A percentile compares a stretch with the other conserved stretches of the same genome.
phyloP scores from a whole-genome alignment of 1,139 yeast species.

The Yamadazyma friedrichii region DNA sequence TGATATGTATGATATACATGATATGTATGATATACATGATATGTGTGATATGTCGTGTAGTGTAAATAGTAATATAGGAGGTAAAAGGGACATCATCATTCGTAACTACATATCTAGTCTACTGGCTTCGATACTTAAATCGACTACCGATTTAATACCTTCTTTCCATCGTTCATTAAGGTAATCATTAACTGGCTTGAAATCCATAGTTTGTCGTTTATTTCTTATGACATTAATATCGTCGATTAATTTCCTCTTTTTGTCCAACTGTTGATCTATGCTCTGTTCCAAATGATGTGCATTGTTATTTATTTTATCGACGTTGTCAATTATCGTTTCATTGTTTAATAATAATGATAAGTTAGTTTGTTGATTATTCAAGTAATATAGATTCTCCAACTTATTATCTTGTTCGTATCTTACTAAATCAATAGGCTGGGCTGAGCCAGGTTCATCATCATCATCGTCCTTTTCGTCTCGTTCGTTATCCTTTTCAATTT shows the following conservation, averaged over 20 bases:
- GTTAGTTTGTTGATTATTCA: slow-evolving; percentile 10
- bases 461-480: slow-evolving; percentile 26
- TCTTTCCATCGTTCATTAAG: slow-evolving; percentile 39
- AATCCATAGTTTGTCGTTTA: slow-evolving; percentile 33
- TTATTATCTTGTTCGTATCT: slow-evolving; percentile 18
- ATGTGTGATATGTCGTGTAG: neutral
- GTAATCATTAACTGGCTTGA: slow-evolving; percentile 35
- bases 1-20: too few relatives aligned
- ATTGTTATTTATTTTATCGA: neutral
- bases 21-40: too few relatives aligned
- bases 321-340: neutral
- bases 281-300: slow-evolving; percentile 13
- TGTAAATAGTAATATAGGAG: neutral
- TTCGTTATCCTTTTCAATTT: slow-evolving; percentile 28
- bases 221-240: slow-evolving; percentile 30
- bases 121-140: slow-evolving; percentile 29
- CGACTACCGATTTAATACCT: slow-evolving; percentile 37
- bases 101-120: slow-evolving; percentile 1
- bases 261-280: slow-evolving; percentile 23
- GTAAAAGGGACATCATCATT: slow-evolving; percentile 1
- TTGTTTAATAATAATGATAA: slow-evolving; percentile 12
- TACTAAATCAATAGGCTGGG: slow-evolving; percentile 23
- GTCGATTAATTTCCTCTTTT: slow-evolving; percentile 31
- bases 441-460: slow-evolving; percentile 18
- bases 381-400: slow-evolving; percentile 21